These are phyloP conservation scores for Phoma herbarum DNA, from an alignment of 2,329 filamentous ascomycete species.

Conservation along the genomic window DNA sequence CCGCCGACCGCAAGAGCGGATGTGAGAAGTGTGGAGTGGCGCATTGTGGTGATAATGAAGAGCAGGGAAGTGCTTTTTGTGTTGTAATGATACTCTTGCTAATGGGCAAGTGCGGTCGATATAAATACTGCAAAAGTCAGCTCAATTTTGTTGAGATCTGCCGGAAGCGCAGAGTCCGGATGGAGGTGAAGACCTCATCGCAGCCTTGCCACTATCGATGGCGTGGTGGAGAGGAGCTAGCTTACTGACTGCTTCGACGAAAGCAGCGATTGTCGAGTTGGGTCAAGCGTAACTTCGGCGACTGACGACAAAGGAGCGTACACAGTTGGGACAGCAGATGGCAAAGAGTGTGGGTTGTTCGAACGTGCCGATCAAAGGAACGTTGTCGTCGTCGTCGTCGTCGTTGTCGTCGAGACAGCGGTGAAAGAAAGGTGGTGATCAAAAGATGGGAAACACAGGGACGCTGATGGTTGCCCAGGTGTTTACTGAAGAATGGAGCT, in stretches of 20 bases:
- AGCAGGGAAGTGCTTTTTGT: constrained; percentile 13
- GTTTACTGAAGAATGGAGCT: constrained; percentile 13
- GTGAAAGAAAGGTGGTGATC: constrained; percentile 3
- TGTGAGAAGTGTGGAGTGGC: constrained; percentile 36
- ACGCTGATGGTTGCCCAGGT: constrained; percentile 13
- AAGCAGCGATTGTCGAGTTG: constrained; percentile 15
- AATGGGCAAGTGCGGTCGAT: constrained; percentile 1
- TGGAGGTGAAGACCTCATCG: constrained; percentile 8
- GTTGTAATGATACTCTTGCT: constrained; percentile 3
- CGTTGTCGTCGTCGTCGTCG: constrained; percentile 12
- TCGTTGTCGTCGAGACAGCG: constrained; percentile 16
- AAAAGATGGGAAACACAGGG: background rate
- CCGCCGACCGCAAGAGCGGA: constrained; percentile 38
- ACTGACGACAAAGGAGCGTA: constrained; percentile 15
- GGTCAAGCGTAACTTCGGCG: constrained; percentile 18
- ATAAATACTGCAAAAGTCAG: constrained; percentile 19
- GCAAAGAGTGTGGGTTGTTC: background rate
- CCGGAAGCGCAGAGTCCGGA: constrained; percentile 16
- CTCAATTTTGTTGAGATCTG: constrained; percentile 7
- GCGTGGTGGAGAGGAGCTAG: constrained; percentile 6
- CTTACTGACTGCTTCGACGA: constrained; percentile 20
- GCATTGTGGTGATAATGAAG: constrained; percentile 36
- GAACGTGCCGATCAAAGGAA: constrained; percentile 7
- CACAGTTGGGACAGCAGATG: background rate
- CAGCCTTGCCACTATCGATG: constrained; percentile 7